A percentile compares a stretch with the other conserved stretches of the same genome.
Evolutionary conservation across 2,329 filamentous ascomycete species (phyloP).

Genomic region (Orbilia javanica): DNA sequence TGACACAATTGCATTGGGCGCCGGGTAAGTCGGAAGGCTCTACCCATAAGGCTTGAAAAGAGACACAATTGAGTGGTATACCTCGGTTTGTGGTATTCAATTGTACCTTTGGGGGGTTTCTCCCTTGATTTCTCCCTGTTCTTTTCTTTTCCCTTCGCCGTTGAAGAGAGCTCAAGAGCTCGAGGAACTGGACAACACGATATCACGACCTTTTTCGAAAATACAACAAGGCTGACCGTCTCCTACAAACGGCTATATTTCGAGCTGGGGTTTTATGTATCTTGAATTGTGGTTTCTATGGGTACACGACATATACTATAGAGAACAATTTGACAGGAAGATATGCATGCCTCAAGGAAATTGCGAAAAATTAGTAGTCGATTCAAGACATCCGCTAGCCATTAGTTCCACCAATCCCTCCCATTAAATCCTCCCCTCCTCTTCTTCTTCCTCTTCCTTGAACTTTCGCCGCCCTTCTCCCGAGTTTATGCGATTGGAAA

Average conservation of each 20-base stretch:
- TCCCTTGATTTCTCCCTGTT: too few species aligned
- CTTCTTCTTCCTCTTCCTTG: neutral
- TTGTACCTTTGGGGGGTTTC: too few species aligned
- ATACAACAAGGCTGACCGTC: neutral
- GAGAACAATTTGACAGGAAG: neutral
- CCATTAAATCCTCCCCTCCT: constrained; percentile 7
- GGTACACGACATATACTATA: neutral
- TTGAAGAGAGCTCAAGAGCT: neutral
- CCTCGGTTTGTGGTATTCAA: too few species aligned
- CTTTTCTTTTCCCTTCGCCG: neutral
- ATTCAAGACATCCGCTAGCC: constrained; percentile 1
- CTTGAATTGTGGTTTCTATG: constrained; percentile 3
- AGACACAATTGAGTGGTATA: too few species aligned
- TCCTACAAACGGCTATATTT: neutral
- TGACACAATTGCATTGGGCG: too few species aligned
- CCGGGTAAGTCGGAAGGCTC: too few species aligned
- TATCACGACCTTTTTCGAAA: too few species aligned
- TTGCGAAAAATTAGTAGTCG: neutral
- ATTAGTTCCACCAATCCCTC: neutral
- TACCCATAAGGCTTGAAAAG: too few species aligned
- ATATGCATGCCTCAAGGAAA: neutral
- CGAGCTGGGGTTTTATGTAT: neutral
- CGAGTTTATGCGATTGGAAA: neutral
- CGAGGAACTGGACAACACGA: neutral
- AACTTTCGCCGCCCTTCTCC: neutral